Evolutionary conservation across 805 yeast species (phyloP).

Genomic region (Sugiyamaella chiloensis): DNA sequence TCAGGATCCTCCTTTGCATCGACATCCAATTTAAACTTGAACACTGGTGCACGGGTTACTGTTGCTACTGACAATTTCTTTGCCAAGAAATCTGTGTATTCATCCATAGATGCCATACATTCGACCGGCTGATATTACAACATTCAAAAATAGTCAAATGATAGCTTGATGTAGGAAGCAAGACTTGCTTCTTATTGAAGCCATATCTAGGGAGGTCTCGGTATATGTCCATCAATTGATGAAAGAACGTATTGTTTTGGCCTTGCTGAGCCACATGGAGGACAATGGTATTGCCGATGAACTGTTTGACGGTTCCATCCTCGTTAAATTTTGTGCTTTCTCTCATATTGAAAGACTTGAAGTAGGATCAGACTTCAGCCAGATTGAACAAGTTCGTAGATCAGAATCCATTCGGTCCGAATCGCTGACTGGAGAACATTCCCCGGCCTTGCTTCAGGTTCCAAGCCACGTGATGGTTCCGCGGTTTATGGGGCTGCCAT

Average conservation of each 20-base stretch:
- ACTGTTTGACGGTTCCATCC: constrained; percentile 4
- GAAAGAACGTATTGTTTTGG: background rate
- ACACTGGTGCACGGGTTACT: background rate
- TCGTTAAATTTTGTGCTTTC: background rate
- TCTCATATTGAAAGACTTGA: too few species aligned
- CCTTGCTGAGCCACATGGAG: constrained; percentile 10
- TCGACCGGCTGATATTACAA: background rate
- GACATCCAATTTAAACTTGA: background rate
- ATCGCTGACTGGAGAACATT: too few species aligned
- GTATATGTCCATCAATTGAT: constrained; percentile 1
- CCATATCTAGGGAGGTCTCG: background rate
- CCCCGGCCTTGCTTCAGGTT: too few species aligned
- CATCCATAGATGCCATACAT: background rate
- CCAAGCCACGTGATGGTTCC: too few species aligned
- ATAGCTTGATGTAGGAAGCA: constrained; percentile 7
- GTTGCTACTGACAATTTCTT: background rate
- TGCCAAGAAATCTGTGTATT: background rate
- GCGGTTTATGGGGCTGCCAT: too few species aligned
- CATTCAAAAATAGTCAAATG: constrained; percentile 7
- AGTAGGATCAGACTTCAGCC: too few species aligned
- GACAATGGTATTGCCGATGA: constrained; percentile 3
- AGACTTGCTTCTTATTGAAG: background rate
- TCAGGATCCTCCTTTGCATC: background rate
- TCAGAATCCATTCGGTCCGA: too few species aligned
- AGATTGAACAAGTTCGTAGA: too few species aligned